phyloP scores from a whole-genome alignment of 176 grass and related monocot genomes.

The Paspalum vaginatum region DNA sequence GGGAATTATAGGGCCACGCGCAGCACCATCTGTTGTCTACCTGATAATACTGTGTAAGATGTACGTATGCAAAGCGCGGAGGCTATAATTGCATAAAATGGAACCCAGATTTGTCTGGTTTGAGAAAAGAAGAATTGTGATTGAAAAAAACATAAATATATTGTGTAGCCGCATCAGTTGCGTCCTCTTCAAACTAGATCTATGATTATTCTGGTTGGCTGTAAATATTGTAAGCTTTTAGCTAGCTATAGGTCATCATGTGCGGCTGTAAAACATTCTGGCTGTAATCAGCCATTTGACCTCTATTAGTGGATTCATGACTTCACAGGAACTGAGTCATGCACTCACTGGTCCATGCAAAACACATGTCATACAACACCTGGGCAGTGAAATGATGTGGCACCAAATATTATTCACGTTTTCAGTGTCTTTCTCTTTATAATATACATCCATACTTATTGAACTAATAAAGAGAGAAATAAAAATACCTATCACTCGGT shows the following conservation, averaged over 20 bases:
- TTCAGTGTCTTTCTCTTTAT: not conserved
- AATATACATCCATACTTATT: not conserved
- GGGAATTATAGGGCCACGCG: slow-evolving; percentile 38
- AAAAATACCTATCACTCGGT: slow-evolving; percentile 1
- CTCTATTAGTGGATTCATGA: slow-evolving; percentile 16
- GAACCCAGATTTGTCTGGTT: not conserved
- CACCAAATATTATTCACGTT: not conserved
- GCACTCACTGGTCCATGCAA: slow-evolving; percentile 5
- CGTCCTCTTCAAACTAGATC: slow-evolving; percentile 29
- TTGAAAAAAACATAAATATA: not conserved
- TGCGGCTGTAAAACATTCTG: slow-evolving; percentile 6
- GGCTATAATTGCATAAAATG: slow-evolving; percentile 3
- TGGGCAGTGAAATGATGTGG: not conserved
- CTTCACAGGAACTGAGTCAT: slow-evolving; percentile 20
- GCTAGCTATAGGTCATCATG: slow-evolving; percentile 11
- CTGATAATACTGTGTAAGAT: slow-evolving; percentile 39
- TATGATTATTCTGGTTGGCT: slow-evolving; percentile 12
- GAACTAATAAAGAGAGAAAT: not conserved
- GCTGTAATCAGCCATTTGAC: slow-evolving; percentile 18
- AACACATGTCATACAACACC: not conserved
- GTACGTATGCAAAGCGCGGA: slow-evolving; percentile 25
- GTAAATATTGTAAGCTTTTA: not conserved
- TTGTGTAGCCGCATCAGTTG: not conserved
- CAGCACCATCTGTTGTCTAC: slow-evolving; percentile 49
- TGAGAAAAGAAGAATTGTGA: not conserved